Evolutionary conservation across 2,329 filamentous ascomycete species (phyloP).

Genomic region (Talaromyces sp.): DNA sequence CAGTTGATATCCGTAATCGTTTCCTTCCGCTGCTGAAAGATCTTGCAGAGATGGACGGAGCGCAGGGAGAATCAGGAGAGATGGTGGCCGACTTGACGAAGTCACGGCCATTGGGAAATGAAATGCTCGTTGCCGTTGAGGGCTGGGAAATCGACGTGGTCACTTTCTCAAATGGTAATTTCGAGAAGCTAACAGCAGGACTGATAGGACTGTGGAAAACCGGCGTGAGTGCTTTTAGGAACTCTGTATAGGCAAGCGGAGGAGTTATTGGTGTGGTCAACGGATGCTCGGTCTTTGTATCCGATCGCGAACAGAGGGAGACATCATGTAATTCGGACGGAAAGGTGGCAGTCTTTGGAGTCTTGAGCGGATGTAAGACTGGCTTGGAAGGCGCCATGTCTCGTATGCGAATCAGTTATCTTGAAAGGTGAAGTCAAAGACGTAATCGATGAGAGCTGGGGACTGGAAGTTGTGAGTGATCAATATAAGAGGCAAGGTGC

Average conservation of each 20-base stretch:
- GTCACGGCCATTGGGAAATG: conserved; percentile 49
- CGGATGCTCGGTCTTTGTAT: conserved; percentile 63
- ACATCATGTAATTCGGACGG: conserved; percentile 59
- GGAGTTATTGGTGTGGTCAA: conserved; percentile 80
- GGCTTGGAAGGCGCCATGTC: conserved; percentile 33
- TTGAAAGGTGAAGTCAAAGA: not conserved
- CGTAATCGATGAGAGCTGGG: not conserved
- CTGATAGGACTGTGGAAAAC: conserved; percentile 64
- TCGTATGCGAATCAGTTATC: not conserved
- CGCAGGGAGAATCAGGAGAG: conserved; percentile 56
- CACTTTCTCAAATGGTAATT: conserved; percentile 28
- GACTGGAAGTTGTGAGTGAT: too few relatives aligned
- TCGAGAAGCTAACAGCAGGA: conserved; percentile 50
- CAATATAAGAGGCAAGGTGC: too few relatives aligned
- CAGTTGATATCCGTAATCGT: conserved; percentile 71
- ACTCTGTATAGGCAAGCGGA: conserved; percentile 84
- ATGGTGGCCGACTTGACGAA: conserved; percentile 53
- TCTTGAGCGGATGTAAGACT: conserved; percentile 38
- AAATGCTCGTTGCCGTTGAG: conserved; percentile 34
- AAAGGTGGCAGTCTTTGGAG: conserved; percentile 41
- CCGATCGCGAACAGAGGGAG: conserved; percentile 46
- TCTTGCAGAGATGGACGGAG: conserved; percentile 53
- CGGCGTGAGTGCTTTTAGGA: conserved; percentile 74
- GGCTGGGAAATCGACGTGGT: conserved; percentile 34
- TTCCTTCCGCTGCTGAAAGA: conserved; percentile 50